phyloP scores from a whole-genome alignment of 2,329 filamentous ascomycete species.

The Fusarium circinatum region DNA sequence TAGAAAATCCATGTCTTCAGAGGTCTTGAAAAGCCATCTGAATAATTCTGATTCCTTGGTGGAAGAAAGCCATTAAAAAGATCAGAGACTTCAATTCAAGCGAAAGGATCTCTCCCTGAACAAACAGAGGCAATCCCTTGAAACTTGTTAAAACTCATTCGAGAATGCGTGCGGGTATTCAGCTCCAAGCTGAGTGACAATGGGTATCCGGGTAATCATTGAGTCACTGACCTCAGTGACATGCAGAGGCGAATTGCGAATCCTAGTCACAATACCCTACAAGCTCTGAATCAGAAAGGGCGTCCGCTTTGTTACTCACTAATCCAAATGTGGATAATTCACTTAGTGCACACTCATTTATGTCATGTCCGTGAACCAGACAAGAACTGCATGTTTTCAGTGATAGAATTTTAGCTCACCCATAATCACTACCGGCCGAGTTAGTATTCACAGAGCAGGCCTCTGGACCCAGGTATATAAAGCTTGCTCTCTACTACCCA shows the following conservation, averaged over 20 bases:
- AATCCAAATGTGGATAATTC: background rate
- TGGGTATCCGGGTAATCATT: no score
- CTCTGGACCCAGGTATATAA: background rate
- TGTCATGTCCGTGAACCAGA: background rate
- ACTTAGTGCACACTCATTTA: fast-evolving
- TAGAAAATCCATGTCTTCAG: no score
- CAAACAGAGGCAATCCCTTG: no score
- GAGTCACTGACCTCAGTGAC: background rate
- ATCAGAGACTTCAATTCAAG: no score
- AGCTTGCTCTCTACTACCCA: background rate
- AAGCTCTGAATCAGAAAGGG: background rate
- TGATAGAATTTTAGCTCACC: background rate
- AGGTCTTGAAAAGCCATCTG: no score
- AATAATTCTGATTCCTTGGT: no score
- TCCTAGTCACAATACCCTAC: fast-evolving
- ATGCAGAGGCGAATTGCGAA: background rate
- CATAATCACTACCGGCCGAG: background rate
- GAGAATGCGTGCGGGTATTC: background rate
- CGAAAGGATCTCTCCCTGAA: no score
- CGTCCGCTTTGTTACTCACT: background rate
- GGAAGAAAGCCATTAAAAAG: no score
- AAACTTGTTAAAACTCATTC: background rate
- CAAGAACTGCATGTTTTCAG: background rate
- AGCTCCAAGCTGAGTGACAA: no score
- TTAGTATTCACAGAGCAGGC: background rate